Conservation (phyloP, 176 grass and related monocot genomes). For the Ensete glaucum region DNA sequence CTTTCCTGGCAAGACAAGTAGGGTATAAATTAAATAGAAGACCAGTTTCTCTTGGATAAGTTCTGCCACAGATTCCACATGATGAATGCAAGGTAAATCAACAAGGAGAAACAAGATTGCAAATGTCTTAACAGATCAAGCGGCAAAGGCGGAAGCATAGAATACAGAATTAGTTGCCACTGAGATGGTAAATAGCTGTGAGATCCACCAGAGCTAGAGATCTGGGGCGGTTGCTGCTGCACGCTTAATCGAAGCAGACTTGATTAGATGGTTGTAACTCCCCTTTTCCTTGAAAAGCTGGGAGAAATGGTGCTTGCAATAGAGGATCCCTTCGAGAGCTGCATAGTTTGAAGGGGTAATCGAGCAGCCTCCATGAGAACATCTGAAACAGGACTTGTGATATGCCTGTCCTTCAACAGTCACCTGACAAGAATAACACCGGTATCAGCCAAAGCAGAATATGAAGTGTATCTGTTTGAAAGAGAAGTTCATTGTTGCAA, state of each 20-base stretch:
- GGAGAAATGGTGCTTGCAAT: slow-evolving; percentile 98
- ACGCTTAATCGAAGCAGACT: slow-evolving; percentile 64
- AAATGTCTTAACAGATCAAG: not conserved
- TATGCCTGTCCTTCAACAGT: slow-evolving; percentile 80
- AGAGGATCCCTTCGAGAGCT: slow-evolving; percentile 87
- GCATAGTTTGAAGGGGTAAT: slow-evolving; percentile 89
- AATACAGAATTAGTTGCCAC: not conserved
- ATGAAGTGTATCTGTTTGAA: not conserved
- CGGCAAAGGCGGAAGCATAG: not conserved
- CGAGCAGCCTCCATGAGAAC: slow-evolving; percentile 89
- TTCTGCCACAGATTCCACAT: not conserved
- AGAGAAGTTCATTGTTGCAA: not conserved
- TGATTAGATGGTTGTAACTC: slow-evolving; percentile 91
- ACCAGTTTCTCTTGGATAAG: not conserved
- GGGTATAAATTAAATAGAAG: not conserved
- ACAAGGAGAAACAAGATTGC: not conserved
- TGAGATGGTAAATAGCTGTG: not conserved
- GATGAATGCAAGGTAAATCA: not conserved
- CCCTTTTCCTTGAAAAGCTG: slow-evolving; percentile 99
- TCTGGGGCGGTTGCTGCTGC: slow-evolving; percentile 14
- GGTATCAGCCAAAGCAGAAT: not conserved
- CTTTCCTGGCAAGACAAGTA: too few relatives aligned
- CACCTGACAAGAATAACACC: slow-evolving; percentile 35
- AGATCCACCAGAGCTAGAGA: not conserved
- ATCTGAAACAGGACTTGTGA: slow-evolving; percentile 96